phyloP scores from a whole-genome alignment of 2,329 filamentous ascomycete species.

The Pseudocercospora ulei region DNA sequence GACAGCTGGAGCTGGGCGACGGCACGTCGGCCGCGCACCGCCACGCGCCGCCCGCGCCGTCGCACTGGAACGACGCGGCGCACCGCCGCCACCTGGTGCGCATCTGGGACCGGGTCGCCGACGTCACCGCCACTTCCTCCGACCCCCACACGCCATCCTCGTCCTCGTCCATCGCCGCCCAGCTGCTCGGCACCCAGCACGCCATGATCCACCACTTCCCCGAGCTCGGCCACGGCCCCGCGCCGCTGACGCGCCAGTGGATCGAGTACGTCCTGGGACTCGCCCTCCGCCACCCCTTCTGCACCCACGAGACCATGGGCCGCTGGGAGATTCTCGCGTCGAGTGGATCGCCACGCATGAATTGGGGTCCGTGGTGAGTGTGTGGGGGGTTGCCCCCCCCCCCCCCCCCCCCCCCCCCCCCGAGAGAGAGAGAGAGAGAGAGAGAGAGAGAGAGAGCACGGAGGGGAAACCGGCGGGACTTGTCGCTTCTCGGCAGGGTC shows the following conservation, averaged over 20 bases:
- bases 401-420: no score
- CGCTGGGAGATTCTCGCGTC: slow-evolving; percentile 26
- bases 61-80: slow-evolving; percentile 24
- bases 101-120: slow-evolving; percentile 25
- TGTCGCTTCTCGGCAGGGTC: no score
- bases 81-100: slow-evolving; percentile 23
- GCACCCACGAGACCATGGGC: slow-evolving; percentile 25
- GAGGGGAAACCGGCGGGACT: no score
- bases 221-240: slow-evolving; percentile 23
- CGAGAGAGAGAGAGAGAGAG: no score
- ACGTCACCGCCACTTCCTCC: slow-evolving; percentile 15
- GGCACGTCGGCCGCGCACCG: slow-evolving; percentile 18
- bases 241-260: slow-evolving; percentile 21
- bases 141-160: slow-evolving; percentile 17
- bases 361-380: slow-evolving; percentile 30
- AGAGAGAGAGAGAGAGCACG: no score
- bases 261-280: slow-evolving; percentile 28
- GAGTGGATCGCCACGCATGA: slow-evolving; percentile 22
- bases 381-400: no score
- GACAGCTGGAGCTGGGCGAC: slow-evolving; percentile 23
- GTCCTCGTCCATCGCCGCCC: slow-evolving; percentile 15
- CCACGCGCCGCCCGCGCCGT: slow-evolving; percentile 22
- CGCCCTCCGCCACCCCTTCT: slow-evolving; percentile 23
- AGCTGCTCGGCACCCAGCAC: slow-evolving; percentile 21
- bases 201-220: slow-evolving; percentile 23